Percentiles rank a stretch among this genome's conserved stretches.
Evolutionary conservation across 495 filamentous ascomycete genomes (phyloP).

Genomic region (Daldinia vernicosa): DNA sequence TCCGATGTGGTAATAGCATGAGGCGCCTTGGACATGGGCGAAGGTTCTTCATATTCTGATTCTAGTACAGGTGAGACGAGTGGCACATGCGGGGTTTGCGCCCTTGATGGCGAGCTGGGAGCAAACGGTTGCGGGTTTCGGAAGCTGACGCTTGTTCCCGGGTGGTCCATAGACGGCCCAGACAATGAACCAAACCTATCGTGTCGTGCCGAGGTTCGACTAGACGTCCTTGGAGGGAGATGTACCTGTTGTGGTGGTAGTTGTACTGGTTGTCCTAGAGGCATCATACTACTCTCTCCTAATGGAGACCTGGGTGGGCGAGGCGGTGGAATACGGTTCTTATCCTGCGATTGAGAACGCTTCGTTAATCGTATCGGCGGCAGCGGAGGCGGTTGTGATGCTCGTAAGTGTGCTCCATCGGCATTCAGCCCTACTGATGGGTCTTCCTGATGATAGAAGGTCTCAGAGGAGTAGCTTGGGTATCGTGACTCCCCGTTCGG

Average conservation of each 20-base stretch:
- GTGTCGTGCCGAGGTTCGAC: slow-evolving; percentile 55
- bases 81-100: slow-evolving; percentile 42
- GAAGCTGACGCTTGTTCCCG: slow-evolving; percentile 52
- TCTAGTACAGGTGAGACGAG: slow-evolving; percentile 43
- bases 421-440: slow-evolving; percentile 33
- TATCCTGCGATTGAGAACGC: slow-evolving; percentile 58
- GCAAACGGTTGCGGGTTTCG: slow-evolving; percentile 53
- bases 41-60: slow-evolving; percentile 44
- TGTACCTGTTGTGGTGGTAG: slow-evolving; percentile 4
- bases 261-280: not conserved
- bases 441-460: slow-evolving; percentile 47
- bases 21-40: slow-evolving; percentile 28
- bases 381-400: slow-evolving; percentile 34
- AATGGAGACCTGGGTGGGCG: slow-evolving; percentile 59
- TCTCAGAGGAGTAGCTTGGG: slow-evolving; percentile 67
- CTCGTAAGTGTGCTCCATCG: slow-evolving; percentile 23
- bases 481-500: slow-evolving; percentile 71
- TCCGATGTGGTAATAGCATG: slow-evolving; percentile 60
- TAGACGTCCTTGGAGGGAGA: slow-evolving; percentile 54
- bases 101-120: slow-evolving; percentile 35
- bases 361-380: slow-evolving; percentile 46
- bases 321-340: slow-evolving; percentile 55
- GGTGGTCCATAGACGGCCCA: slow-evolving; percentile 48
- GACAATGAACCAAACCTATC: slow-evolving; percentile 52
- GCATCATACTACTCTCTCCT: slow-evolving; percentile 38